These are phyloP conservation scores for Podospora bellae-mahoneyi DNA, from an alignment of 495 filamentous ascomycete genomes.

Conservation along the genomic window DNA sequence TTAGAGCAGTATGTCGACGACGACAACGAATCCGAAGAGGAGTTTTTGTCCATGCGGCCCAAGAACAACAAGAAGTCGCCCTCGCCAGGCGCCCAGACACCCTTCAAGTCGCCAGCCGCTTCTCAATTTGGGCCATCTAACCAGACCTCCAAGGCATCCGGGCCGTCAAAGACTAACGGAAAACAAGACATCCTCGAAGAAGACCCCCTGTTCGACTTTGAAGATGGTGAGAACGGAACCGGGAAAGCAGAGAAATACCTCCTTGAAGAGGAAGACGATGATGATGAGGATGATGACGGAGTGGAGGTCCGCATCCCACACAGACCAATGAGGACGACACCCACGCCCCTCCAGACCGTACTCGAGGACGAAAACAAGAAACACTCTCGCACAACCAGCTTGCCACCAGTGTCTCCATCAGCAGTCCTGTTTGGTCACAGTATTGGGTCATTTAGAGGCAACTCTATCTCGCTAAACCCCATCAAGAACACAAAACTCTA, in stretches of 20 bases:
- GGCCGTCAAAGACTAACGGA: constrained; percentile 6
- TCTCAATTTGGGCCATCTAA: constrained; percentile 4
- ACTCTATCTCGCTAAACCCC: constrained; percentile 29
- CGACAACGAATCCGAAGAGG: constrained; percentile 29
- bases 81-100: constrained; percentile 17
- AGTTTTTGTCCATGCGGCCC: constrained; percentile 33
- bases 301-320: constrained; percentile 9
- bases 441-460: constrained; percentile 46
- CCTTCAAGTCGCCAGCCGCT: constrained; percentile 19
- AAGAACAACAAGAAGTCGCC: constrained; percentile 25
- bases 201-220: constrained; percentile 30
- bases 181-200: constrained; percentile 10
- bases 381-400: background rate
- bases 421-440: constrained; percentile 29
- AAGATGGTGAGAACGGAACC: constrained; percentile 22
- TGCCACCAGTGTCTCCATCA: constrained; percentile 27
- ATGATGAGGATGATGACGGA: constrained; percentile 23
- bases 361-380: background rate
- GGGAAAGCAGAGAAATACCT: constrained; percentile 20
- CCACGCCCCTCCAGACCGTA: constrained; percentile 1
- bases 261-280: constrained; percentile 20
- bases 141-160: background rate
- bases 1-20: constrained; percentile 30
- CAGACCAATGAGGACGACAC: background rate
- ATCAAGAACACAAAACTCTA: constrained; percentile 42